phyloP scores from a whole-genome alignment of 352 stramenopile genomes.

The Globisporangium abappressorium region DNA sequence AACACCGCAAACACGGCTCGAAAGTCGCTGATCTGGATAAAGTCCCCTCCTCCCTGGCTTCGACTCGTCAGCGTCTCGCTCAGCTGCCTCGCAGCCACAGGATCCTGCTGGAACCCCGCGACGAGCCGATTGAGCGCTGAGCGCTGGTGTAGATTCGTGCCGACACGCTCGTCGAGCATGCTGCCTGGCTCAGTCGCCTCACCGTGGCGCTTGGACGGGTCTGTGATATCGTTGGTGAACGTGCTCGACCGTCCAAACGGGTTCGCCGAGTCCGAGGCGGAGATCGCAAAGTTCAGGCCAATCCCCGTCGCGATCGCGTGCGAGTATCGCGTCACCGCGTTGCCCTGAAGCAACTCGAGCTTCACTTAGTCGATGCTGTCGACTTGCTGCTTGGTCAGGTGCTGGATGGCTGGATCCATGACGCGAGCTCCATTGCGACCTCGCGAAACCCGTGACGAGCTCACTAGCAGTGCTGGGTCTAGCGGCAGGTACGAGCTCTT shows the following conservation, averaged over 20 bases:
- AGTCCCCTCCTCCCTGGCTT: constrained; percentile 14
- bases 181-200: constrained; percentile 65
- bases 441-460: constrained; percentile 39
- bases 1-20: constrained; percentile 22
- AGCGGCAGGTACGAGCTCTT: constrained; percentile 39
- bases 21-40: constrained; percentile 55
- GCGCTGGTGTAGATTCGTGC: constrained; percentile 57
- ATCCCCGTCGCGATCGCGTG: constrained; percentile 57
- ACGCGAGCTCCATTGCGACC: constrained; percentile 52
- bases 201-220: constrained; percentile 59
- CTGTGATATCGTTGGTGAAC: constrained; percentile 72
- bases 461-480: constrained; percentile 29
- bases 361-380: constrained; percentile 78
- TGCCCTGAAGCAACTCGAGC: constrained; percentile 41
- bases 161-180: constrained; percentile 44
- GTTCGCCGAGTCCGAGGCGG: constrained; percentile 51
- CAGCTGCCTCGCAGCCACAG: constrained; percentile 9
- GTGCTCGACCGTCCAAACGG: constrained; percentile 61
- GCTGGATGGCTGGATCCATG: constrained; percentile 45
- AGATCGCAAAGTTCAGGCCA: constrained; percentile 51
- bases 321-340: constrained; percentile 63
- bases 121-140: constrained; percentile 52
- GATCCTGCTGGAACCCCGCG: constrained; percentile 19
- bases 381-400: constrained; percentile 62
- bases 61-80: constrained; percentile 7